Evolutionary conservation across 2,329 filamentous ascomycete genomes (phyloP).

Genomic region (Rasamsonia emersonii): DNA sequence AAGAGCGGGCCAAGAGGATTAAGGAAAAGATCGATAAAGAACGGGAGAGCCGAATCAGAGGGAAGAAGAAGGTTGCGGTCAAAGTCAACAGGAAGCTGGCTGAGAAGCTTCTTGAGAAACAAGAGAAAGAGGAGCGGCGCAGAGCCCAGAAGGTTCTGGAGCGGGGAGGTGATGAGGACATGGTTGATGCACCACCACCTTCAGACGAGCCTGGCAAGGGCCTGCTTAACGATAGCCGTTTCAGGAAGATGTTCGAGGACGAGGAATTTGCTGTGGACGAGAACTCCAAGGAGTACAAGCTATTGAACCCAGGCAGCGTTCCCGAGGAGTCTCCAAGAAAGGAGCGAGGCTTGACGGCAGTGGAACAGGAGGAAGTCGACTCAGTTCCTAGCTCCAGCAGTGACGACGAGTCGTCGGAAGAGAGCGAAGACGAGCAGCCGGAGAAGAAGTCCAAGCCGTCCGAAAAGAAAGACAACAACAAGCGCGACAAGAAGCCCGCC

Average conservation of each 20-base stretch:
- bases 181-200: conserved; percentile 19
- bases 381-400: conserved; percentile 37
- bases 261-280: conserved; percentile 91
- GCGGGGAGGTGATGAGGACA: conserved; percentile 47
- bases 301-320: conserved; percentile 79
- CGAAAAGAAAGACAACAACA: conserved; percentile 49
- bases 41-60: conserved; percentile 85
- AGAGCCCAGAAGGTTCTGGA: conserved; percentile 41
- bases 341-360: conserved; percentile 50
- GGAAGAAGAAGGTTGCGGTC: conserved; percentile 78
- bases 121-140: conserved; percentile 47
- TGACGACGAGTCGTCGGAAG: conserved; percentile 21
- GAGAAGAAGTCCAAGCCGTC: conserved; percentile 20
- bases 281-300: conserved; percentile 72
- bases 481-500: conserved; percentile 40
- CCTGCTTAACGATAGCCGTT: conserved; percentile 75
- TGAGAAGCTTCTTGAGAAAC: conserved; percentile 52
- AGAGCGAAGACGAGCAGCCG: conserved; percentile 17
- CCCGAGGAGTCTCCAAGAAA: conserved; percentile 19
- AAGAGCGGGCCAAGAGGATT: conserved; percentile 82
- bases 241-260: conserved; percentile 82
- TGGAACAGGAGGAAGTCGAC: conserved; percentile 53
- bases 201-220: conserved; percentile 40
- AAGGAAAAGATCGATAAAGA: conserved; percentile 96
- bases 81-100: conserved; percentile 75